Evolutionary conservation across 1,284 basidiomycete species (phyloP), one percentile per base, ranked within the genome.

Genomic region (Cutaneotrichosporon cavernicola): DNA sequence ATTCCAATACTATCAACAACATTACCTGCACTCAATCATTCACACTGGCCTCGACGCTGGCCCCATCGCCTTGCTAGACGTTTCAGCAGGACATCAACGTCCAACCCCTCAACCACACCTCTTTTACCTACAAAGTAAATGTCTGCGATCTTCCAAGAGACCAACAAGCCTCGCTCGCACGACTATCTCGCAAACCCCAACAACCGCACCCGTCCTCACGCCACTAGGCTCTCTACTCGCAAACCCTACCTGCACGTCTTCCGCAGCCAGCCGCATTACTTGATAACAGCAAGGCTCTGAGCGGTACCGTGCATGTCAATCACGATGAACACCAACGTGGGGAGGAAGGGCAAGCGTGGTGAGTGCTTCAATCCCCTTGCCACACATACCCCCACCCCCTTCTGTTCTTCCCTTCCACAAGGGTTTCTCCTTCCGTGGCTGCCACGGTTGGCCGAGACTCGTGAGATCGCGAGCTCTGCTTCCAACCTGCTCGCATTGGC

Each of bases 281-380:
- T 60, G 63, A 69, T 69, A 69, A 59, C 52, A 61, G 47, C 58
- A 16, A 46, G n/a, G 21, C 50, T 43, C 46, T 60, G 34, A 62
- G 61, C 52, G 55, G 58, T 7, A 26, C 58, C 38, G 51, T 56
- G 22, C 63, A 65, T 65, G 64, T 66, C 67, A 22, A 65, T 69
- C 59, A 66, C 68, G 46, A 66, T 66, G 63, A 66, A 65, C 60
- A 34, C 47, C 32, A 50, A 60, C 51, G 55, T 57, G 65, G 68
- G 65, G 65, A 65, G 68, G 65, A 65, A 69, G 56, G 68, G 63
- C 65, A 69, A 66, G 58, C 65, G 67, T 63, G 68, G 68, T 69
- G 46, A 69, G 68, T 66, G 5, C 36, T 53, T 14, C 5, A 14
- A 30, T 13, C 51, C 51, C 5, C 14, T 18, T 16, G 16, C 43